Base-by-base conservation (phyloP, 2,329 filamentous ascomycete genomes). In the Pezizomycotina sp. region DNA sequence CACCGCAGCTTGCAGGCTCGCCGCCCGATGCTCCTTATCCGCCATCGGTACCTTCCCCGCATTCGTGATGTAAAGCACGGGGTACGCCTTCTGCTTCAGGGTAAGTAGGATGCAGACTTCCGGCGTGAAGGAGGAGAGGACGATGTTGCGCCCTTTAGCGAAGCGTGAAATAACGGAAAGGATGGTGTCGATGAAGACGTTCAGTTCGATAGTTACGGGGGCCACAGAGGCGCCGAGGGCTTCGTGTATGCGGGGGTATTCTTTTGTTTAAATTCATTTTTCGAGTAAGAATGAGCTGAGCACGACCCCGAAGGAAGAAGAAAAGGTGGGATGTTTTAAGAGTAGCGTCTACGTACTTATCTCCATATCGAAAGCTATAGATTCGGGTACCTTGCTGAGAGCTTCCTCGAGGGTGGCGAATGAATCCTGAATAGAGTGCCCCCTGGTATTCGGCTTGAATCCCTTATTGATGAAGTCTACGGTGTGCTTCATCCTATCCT, bases 231-330 rank as follows among this genome's bases (percentile, higher is more conserved):
- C 79, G 56, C 91, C 80, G 57, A 93, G 82, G 40, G 74, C 81
- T 63, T 98, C 91, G 55, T 86, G 77, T 26, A 98, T 70, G 84
- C 95, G 95, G 4, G 89, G 89, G 55, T 98, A 98, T 60, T 98
- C 21, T 34, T n/a, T n/a, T n/a, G n/a, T n/a, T n/a, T n/a, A n/a
- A n/a, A n/a, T n/a, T n/a, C n/a, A n/a, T n/a, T n/a, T n/a, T n/a
- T n/a, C n/a, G n/a, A n/a, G n/a, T n/a, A n/a, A n/a, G n/a, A n/a
- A n/a, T n/a, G n/a, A n/a, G n/a, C n/a, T n/a, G n/a, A n/a, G n/a
- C n/a, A n/a, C n/a, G n/a, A n/a, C n/a, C n/a, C n/a, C n/a, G n/a
- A n/a, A n/a, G n/a, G n/a, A n/a, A n/a, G n/a, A n/a, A n/a, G n/a
- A n/a, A n/a, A n/a, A n/a, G n/a, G n/a, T n/a, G n/a, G n/a, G n/a